Evolutionary conservation across 1,139 yeast genomes (phyloP), one percentile per base, ranked within the genome.

Genomic region (Suhomyces bribrorum): DNA sequence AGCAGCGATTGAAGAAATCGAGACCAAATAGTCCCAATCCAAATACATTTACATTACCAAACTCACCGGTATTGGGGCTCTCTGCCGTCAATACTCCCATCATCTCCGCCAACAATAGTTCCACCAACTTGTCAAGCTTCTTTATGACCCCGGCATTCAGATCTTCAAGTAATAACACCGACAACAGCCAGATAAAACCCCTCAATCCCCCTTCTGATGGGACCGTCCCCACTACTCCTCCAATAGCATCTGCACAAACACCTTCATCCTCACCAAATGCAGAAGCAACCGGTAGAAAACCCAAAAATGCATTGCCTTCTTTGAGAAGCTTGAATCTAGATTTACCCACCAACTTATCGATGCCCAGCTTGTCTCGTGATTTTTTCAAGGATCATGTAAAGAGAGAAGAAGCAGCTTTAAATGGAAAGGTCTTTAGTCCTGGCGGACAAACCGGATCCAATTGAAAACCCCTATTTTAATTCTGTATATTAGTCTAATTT

Each of bases 11-110:
- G 35, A 83, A 84, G 54, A 79, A 76, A 52, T 82, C 92, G 33
- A 67, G 94, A 47, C 95, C 95, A 28, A 84, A 79, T 56, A 82
- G 90, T n/a, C 62, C 62, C 4, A 48, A 48, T 29, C 50, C 46
- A 8, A 38, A 45, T 22, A 42, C 49, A 5, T 90, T 88, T 34
- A 75, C 81, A 1, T 52, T 72, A 23, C 79, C 84, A 13, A 77
- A 83, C 29, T 83, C 86, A 0, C 87, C 88, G 4, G 68, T 78
- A 2, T 46, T 69, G 40, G 76, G 75, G 0, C 54, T 69, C 18
- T 66, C 73, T 13, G 53, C 67, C n/a, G 59, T 61, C 18, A 69
- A 63, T 28, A 72, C 77, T 5, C 77, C 77, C 0, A 58, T 69
- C 23, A 56, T 71, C 29, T 69, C 75, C 3, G 74, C 76, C 11